Evolutionary conservation across 2,329 filamentous ascomycete species (phyloP).

Genomic region (Hypoxylon sp.): DNA sequence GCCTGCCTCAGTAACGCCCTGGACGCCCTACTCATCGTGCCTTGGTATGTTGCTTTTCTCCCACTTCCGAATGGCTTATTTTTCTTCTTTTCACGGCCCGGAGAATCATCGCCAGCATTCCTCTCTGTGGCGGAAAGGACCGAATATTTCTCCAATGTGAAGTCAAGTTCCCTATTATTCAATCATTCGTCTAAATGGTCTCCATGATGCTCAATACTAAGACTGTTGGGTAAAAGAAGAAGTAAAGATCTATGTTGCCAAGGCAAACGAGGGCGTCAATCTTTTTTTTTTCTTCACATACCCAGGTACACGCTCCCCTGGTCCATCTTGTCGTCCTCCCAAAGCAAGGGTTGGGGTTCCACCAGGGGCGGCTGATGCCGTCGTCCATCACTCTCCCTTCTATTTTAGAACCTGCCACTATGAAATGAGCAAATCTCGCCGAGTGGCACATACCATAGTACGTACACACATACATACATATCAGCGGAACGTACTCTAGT

Average conservation of each 20-base stretch:
- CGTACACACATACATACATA: slow-evolving; percentile 37
- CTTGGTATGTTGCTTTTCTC: slow-evolving; percentile 29
- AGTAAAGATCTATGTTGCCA: slow-evolving; percentile 18
- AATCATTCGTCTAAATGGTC: background rate
- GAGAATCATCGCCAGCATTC: slow-evolving; percentile 24
- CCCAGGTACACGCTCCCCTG: slow-evolving; percentile 21
- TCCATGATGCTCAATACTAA: slow-evolving; percentile 6
- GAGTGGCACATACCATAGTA: slow-evolving; percentile 43
- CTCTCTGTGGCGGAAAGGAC: slow-evolving; percentile 24
- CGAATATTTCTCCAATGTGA: too few relatives aligned
- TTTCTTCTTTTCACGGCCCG: slow-evolving; percentile 1
- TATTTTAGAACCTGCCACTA: slow-evolving; percentile 35
- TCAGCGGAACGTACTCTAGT: slow-evolving; percentile 36
- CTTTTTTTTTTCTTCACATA: slow-evolving; percentile 16
- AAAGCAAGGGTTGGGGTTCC: slow-evolving; percentile 34
- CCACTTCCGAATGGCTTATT: background rate
- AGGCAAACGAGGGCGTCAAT: slow-evolving; percentile 14
- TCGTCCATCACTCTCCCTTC: slow-evolving; percentile 28
- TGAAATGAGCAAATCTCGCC: slow-evolving; percentile 44
- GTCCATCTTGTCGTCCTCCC: slow-evolving; percentile 8
- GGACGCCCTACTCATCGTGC: background rate
- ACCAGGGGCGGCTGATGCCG: slow-evolving; percentile 39
- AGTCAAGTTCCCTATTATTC: too few relatives aligned
- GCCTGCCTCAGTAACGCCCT: slow-evolving; percentile 14
- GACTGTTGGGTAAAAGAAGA: slow-evolving; percentile 11